Conservation (phyloP, 805 yeast species). For the Sungouiozyma ichnusensis region DNA sequence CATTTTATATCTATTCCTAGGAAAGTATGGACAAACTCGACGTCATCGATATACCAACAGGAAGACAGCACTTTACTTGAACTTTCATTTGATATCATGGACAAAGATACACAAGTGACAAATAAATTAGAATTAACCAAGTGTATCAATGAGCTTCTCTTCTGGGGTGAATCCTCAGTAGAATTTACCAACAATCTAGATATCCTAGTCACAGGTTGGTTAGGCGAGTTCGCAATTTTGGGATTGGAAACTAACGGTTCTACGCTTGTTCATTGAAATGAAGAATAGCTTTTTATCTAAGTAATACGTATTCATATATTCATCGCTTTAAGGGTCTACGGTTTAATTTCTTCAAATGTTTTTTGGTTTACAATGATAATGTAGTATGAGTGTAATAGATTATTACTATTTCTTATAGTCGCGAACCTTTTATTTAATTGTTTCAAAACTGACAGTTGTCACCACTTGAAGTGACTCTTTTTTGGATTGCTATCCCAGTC, state of each 20-base stretch:
- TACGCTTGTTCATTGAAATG: slow-evolving; percentile 15
- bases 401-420: no score
- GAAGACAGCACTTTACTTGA: slow-evolving; percentile 21
- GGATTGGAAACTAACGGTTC: slow-evolving; percentile 21
- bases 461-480: no score
- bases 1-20: slow-evolving; percentile 37
- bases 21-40: slow-evolving; percentile 37
- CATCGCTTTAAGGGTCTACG: neutral
- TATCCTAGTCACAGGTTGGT: slow-evolving; percentile 13
- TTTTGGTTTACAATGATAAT: no score
- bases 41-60: slow-evolving; percentile 27
- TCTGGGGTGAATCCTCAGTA: slow-evolving; percentile 30
- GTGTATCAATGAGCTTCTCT: slow-evolving; percentile 35
- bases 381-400: no score
- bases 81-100: slow-evolving; percentile 32
- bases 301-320: neutral
- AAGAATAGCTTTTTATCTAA: no score
- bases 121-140: slow-evolving; percentile 33
- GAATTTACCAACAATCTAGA: slow-evolving; percentile 18
- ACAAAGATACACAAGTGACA: slow-evolving; percentile 34
- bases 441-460: no score
- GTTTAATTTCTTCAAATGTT: neutral
- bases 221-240: slow-evolving; percentile 22
- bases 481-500: no score
- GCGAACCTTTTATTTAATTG: no score